Evolutionary conservation across 1,139 yeast genomes (phyloP), one percentile per base, ranked within the genome.

Genomic region (Kazachstania sp.): DNA sequence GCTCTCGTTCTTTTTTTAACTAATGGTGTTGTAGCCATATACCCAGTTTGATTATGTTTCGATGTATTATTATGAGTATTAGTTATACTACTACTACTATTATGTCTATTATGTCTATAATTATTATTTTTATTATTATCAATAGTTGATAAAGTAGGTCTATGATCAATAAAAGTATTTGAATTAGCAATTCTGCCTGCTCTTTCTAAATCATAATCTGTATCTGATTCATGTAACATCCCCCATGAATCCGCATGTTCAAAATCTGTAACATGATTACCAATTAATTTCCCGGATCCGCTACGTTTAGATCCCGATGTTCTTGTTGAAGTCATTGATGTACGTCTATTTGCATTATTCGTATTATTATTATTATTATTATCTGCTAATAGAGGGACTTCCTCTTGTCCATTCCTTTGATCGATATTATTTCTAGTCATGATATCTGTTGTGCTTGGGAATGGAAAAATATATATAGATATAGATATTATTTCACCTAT

Each of bases 181-280:
- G 40, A 45, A n/a, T 38, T 40, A 19, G 42, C 38, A 9, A 44
- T 45, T 48, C 32, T 49, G 42, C 39, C 53, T 44, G 48, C 49
- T 12, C 47, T 41, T 23, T 49, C 50, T 6, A 49, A 34, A 41
- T 50, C 53, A 30, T 54, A 54, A 19, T 53, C 57, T 3, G 54
- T 51, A 26, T 54, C 58, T 4, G 61, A 54, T 45, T 61, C 66
- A 46, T 62, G 67, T 34, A 62, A 46, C 43, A 63, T 50, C 19
- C 66, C 66, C 60, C 58, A 55, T 3, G 66, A 61, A 43, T 63
- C 66, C 2, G 58, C 56, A 41, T 61, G 59, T 32, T 61, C 65
- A 43, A 60, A 59, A 47, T 62, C 66, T 3, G 48, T 47, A 12
- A 30, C 15, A 13, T 39, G 39, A 8, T 30, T 36, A 16, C n/a